phyloP scores from a whole-genome alignment of 495 filamentous ascomycete genomes.

The Hypoxylon trugodes region DNA sequence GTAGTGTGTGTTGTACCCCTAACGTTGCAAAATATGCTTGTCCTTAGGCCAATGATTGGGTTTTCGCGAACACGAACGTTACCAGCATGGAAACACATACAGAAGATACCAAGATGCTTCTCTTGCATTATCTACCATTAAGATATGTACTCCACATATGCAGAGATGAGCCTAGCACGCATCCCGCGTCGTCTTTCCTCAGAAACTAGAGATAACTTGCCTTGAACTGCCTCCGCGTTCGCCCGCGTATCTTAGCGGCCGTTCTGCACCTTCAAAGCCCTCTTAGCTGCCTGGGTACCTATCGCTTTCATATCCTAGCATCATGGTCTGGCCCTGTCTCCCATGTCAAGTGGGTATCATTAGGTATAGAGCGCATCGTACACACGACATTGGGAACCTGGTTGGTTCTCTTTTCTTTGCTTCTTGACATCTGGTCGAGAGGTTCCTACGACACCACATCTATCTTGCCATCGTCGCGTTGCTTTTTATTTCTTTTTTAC shows the following conservation, averaged over 20 bases:
- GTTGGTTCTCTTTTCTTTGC: slow-evolving; percentile 35
- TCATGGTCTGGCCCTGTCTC: slow-evolving; percentile 37
- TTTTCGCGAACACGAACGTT: slow-evolving; percentile 23
- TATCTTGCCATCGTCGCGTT: slow-evolving; percentile 20
- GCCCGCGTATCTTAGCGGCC: slow-evolving; percentile 5
- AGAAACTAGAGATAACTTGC: no score
- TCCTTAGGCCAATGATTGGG: slow-evolving; percentile 17
- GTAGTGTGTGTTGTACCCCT: no score
- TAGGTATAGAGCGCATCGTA: slow-evolving; percentile 30
- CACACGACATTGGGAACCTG: slow-evolving; percentile 38
- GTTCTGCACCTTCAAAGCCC: slow-evolving; percentile 2
- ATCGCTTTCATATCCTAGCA: slow-evolving; percentile 31
- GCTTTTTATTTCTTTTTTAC: slow-evolving; percentile 15
- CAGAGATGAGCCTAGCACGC: slow-evolving; percentile 6
- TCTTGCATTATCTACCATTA: slow-evolving; percentile 5
- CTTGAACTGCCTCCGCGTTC: slow-evolving; percentile 26
- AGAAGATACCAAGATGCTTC: slow-evolving; percentile 24
- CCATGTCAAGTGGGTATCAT: slow-evolving; percentile 36
- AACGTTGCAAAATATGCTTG: slow-evolving; percentile 15
- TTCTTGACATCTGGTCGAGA: slow-evolving; percentile 24
- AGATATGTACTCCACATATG: slow-evolving; percentile 28
- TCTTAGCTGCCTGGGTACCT: slow-evolving; percentile 9
- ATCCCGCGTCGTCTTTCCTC: slow-evolving; percentile 30
- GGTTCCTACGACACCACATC: slow-evolving; percentile 16
- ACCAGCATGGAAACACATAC: slow-evolving; percentile 26